phyloP scores from a whole-genome alignment of 2,329 filamentous ascomycete species.

The Cryphonectria radicalis region DNA sequence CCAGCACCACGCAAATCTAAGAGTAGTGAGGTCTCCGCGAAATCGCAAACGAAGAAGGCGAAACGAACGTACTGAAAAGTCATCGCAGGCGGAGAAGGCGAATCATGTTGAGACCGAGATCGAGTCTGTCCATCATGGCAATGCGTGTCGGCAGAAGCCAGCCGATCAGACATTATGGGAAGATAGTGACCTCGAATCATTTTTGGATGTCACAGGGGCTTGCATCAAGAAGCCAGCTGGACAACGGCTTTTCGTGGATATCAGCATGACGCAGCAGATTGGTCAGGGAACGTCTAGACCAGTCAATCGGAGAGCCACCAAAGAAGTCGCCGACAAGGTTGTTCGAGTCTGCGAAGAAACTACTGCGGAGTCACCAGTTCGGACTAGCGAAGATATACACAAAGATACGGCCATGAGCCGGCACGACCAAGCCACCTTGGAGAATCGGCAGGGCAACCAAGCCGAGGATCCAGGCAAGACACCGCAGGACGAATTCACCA shows the following conservation, averaged over 20 bases:
- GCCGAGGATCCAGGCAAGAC: background rate
- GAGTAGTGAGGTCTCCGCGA: background rate
- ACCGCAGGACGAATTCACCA: conserved; percentile 8
- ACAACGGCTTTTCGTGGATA: conserved; percentile 24
- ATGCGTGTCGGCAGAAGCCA: background rate
- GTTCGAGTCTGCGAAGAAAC: background rate
- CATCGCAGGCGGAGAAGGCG: background rate
- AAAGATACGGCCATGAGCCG: background rate
- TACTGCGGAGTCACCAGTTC: background rate
- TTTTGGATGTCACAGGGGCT: conserved; percentile 19
- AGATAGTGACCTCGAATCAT: conserved; percentile 13
- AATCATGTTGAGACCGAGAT: no score
- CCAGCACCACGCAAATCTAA: background rate
- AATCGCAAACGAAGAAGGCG: background rate
- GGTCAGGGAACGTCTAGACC: background rate
- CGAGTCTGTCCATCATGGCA: background rate
- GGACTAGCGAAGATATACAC: background rate
- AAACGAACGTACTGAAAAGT: background rate
- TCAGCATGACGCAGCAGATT: conserved; percentile 7
- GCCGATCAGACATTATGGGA: background rate
- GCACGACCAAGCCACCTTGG: background rate
- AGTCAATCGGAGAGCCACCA: background rate
- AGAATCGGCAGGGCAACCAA: no score
- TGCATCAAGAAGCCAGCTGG: conserved; percentile 1
- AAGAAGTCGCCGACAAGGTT: background rate